phyloP scores from a whole-genome alignment of 495 filamentous ascomycete species.

The Aspergillus haitiensis region DNA sequence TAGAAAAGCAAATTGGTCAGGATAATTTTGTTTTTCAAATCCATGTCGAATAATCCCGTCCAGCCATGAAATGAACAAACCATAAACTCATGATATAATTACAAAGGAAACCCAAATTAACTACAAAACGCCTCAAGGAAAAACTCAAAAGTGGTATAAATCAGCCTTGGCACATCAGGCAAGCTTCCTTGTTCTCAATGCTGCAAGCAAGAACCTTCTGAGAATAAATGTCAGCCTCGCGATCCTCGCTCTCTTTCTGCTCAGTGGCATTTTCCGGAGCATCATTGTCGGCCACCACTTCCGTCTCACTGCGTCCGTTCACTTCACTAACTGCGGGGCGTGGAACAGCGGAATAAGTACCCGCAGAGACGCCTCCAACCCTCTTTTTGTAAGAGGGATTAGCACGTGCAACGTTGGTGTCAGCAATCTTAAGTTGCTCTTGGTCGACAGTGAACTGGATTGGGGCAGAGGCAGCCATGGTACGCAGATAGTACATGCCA shows the following conservation, averaged over 20 bases:
- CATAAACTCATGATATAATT: slow-evolving; percentile 48
- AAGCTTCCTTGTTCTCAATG: slow-evolving; percentile 88
- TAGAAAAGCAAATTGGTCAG: slow-evolving; percentile 16
- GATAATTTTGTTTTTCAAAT: background rate
- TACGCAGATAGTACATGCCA: slow-evolving; percentile 99
- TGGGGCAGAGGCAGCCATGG: slow-evolving; percentile 91
- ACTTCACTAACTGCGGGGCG: slow-evolving; percentile 45
- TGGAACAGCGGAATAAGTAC: slow-evolving; percentile 58
- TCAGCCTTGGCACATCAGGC: slow-evolving; percentile 86
- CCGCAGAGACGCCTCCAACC: slow-evolving; percentile 46
- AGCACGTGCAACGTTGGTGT: slow-evolving; percentile 73
- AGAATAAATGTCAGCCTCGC: slow-evolving; percentile 89
- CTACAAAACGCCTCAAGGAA: slow-evolving; percentile 22
- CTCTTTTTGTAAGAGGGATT: slow-evolving; percentile 66
- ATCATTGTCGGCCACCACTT: slow-evolving; percentile 50
- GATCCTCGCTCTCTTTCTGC: slow-evolving; percentile 64
- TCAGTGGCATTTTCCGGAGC: slow-evolving; percentile 49
- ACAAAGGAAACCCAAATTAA: slow-evolving; percentile 24
- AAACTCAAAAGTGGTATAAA: slow-evolving; percentile 18
- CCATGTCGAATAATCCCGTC: slow-evolving; percentile 9
- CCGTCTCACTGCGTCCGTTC: slow-evolving; percentile 45
- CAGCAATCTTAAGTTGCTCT: slow-evolving; percentile 85
- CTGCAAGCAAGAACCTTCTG: slow-evolving; percentile 88
- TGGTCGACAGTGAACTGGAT: slow-evolving; percentile 99
- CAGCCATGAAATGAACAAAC: slow-evolving; percentile 22